Percentiles rank a stretch among this genome's conserved stretches.
Evolutionary conservation across 192 early-diverging fungal species (phyloP).

Genomic region (Backusella morwellensis): DNA sequence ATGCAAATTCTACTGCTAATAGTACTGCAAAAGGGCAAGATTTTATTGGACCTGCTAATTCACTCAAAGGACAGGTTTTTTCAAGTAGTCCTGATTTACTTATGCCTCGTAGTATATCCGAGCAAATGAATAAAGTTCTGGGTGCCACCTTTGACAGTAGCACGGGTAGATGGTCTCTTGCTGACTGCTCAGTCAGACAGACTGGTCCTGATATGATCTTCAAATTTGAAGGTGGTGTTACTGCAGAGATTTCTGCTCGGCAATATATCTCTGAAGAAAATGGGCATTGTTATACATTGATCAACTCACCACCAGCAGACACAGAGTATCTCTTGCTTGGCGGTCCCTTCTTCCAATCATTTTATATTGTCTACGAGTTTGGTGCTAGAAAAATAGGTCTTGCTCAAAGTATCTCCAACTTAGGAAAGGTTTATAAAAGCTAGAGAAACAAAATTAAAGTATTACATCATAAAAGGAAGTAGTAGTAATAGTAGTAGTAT

Average conservation of each 20-base stretch:
- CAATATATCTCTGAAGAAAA: not conserved
- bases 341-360: not conserved
- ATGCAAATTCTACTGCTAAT: not conserved
- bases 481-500: not conserved
- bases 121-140: not conserved
- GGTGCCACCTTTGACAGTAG: not conserved
- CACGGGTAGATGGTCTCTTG: not conserved
- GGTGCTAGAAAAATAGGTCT: constrained; percentile 2
- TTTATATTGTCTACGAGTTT: not conserved
- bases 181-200: not conserved
- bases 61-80: not conserved
- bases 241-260: not conserved
- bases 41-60: not conserved
- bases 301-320: not conserved
- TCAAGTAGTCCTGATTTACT: not conserved
- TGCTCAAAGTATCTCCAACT: not conserved
- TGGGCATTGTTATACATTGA: not conserved
- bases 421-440: not conserved
- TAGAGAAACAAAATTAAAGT: not conserved
- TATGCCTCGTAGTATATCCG: not conserved
- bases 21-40: not conserved
- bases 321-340: not conserved
- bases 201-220: not conserved
- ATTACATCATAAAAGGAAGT: not conserved
- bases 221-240: not conserved